Percentiles rank a stretch among this genome's conserved stretches.
Evolutionary conservation across 768 basidiomycete species (phyloP).

Genomic region (Tulasnella sp.): DNA sequence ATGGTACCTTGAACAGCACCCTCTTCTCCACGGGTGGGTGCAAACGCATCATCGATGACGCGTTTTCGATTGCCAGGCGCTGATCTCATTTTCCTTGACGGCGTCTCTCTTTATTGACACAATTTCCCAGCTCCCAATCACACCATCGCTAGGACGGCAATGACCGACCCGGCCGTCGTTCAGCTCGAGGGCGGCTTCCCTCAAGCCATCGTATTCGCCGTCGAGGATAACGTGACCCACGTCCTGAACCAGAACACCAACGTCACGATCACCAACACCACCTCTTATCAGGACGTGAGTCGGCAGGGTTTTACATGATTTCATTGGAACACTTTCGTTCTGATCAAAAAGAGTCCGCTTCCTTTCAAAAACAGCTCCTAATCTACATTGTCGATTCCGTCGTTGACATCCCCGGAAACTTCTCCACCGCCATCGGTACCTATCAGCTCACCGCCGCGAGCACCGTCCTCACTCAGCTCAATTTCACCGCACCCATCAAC

Average conservation of each 20-base stretch:
- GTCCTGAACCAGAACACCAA: conserved; percentile 36
- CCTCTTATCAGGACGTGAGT: conserved; percentile 26
- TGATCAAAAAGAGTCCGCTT: not conserved
- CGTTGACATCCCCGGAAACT: conserved; percentile 40
- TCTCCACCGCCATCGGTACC: conserved; percentile 33
- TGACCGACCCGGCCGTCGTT: conserved; percentile 39
- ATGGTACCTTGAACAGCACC: conserved; percentile 37
- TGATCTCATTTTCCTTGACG: conserved; percentile 1
- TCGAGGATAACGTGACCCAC: conserved; percentile 30
- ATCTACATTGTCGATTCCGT: conserved; percentile 43
- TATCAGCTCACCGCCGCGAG: conserved; percentile 36
- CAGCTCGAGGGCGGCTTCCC: conserved; percentile 45
- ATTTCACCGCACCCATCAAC: conserved; percentile 32
- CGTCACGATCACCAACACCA: conserved; percentile 31
- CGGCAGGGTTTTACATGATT: not conserved
- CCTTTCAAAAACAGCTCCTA: conserved; percentile 23
- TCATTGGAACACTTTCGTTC: not conserved
- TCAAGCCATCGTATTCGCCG: conserved; percentile 45
- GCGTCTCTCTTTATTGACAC: not conserved
- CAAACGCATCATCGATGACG: not conserved
- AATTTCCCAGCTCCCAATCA: conserved; percentile 37
- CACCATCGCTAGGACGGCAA: conserved; percentile 54
- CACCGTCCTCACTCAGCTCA: conserved; percentile 23
- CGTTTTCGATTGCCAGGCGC: not conserved
- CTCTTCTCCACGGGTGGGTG: conserved; percentile 24